These are phyloP conservation scores for Pyrenochaeta sp. DNA, from an alignment of 2,329 filamentous ascomycete genomes.

Conservation along the genomic window DNA sequence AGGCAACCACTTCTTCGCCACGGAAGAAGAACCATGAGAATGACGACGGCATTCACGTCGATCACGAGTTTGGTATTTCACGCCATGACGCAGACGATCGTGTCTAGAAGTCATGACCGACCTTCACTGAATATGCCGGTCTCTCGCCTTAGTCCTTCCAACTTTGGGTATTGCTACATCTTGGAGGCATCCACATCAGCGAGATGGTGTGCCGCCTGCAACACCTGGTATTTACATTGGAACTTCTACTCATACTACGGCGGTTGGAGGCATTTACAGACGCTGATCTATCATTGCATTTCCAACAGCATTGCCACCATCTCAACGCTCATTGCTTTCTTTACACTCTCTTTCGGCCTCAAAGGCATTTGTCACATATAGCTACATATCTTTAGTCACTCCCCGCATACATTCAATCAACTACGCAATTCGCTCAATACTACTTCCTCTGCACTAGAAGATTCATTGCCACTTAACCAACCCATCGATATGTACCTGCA, in stretches of 20 bases:
- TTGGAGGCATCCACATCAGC: neutral
- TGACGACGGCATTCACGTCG: constrained; percentile 29
- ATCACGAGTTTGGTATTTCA: constrained; percentile 34
- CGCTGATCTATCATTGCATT: neutral
- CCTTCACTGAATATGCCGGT: neutral
- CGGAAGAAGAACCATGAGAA: constrained; percentile 10
- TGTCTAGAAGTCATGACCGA: constrained; percentile 1
- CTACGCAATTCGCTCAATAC: too few relatives aligned
- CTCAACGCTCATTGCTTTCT: neutral
- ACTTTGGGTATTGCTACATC: neutral
- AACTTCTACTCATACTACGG: neutral
- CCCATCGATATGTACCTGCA: constrained; percentile 34
- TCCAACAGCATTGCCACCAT: neutral
- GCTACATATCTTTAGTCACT: neutral
- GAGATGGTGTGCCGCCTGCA: too few relatives aligned
- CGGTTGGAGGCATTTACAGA: neutral
- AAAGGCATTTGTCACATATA: neutral
- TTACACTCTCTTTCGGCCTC: neutral
- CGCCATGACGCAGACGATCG: constrained; percentile 15
- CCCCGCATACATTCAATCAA: neutral
- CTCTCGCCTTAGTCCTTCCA: neutral
- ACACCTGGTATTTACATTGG: neutral
- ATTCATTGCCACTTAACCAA: constrained; percentile 23
- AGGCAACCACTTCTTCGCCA: constrained; percentile 9
- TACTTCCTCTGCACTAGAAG: too few relatives aligned